Evolutionary conservation across 371 early-diverging fungal genomes (phyloP), one percentile per base, ranked within the genome.

Genomic region (Funneliformis caledonium): DNA sequence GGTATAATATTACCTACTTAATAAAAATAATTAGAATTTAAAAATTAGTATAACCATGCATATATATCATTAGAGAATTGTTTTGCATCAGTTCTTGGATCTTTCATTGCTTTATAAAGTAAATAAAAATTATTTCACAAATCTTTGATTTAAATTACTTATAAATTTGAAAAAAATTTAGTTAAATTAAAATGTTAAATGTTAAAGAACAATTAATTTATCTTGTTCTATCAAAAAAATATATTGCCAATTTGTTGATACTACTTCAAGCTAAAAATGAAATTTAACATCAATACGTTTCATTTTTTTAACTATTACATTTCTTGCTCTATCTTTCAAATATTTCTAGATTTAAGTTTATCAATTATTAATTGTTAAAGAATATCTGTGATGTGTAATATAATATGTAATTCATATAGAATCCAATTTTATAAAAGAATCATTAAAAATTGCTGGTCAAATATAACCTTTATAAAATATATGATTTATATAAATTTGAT

Each of bases 201-300:
- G n/a, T n/a, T n/a, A n/a, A n/a, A 70, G 48, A n/a, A 70, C 70
- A n/a, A 45, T 70, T 70, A 47, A n/a, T 47, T 70, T 70, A 19
- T 70, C 70, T 47, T 70, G 1, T 8, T 19, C n/a, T 14, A 60
- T 22, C 14, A 60, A 22, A 60, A 14, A 60, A 19, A 14, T 60
- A 60, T 60, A 60, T 60, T 60, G 14, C 60, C 60, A 12, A 12
- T 60, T 12, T 60, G 14, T 60, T 19, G 60, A 60, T 60, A 2
- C 14, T n/a, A n/a, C n/a, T n/a, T n/a, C n/a, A n/a, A n/a, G n/a
- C n/a, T n/a, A n/a, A n/a, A n/a, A n/a, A n/a, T n/a, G n/a, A n/a
- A 60, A 60, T 19, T 12, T 19, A 22, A 60, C 60, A 19, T 60
- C 22, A 60, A 60, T 60, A 19, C 60, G 14, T 22, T 60, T 22